Percentiles rank a stretch among this genome's conserved stretches.
Evolutionary conservation across 2,329 filamentous ascomycete genomes (phyloP).

Genomic region (Penicillium sp.): DNA sequence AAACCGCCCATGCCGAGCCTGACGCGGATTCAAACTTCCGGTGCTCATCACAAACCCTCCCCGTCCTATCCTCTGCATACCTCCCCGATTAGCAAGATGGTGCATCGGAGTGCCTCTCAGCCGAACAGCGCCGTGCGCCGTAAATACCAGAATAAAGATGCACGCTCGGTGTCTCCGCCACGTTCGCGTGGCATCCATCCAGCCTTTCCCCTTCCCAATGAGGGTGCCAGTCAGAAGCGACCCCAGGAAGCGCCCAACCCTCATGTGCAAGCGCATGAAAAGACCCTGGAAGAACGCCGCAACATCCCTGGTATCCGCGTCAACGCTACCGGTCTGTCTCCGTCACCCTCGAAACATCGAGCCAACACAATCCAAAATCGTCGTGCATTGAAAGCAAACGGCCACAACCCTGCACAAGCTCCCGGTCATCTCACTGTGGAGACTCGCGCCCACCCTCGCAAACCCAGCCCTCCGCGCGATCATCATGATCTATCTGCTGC

Average conservation of each 20-base stretch:
- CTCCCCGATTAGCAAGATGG: conserved; percentile 24
- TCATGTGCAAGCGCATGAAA: conserved; percentile 3
- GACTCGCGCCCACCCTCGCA: conserved; percentile 15
- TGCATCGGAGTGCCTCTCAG: conserved; percentile 32
- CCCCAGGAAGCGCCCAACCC: neutral
- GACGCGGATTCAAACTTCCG: conserved; percentile 44
- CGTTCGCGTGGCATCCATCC: conserved; percentile 34
- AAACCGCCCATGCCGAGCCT: conserved; percentile 49
- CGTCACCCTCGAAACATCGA: conserved; percentile 3
- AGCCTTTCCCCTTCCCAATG: conserved; percentile 34
- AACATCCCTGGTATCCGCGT: conserved; percentile 15
- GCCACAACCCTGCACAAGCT: conserved; percentile 23
- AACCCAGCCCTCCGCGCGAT: conserved; percentile 8
- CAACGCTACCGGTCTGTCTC: conserved; percentile 7
- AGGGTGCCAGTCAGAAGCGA: conserved; percentile 1
- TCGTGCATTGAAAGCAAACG: conserved; percentile 31
- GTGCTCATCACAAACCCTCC: conserved; percentile 25
- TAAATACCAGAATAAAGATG: conserved; percentile 22
- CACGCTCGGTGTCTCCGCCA: conserved; percentile 36
- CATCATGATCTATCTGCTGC: conserved; percentile 7
- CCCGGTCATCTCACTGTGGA: conserved; percentile 28
- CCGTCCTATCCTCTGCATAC: conserved; percentile 23
- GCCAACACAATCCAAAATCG: conserved; percentile 34
- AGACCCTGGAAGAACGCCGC: conserved; percentile 8
- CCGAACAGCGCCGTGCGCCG: conserved; percentile 26